phyloP scores from a whole-genome alignment of 2,329 filamentous ascomycete species.

The Aureobasidium mangrovei region DNA sequence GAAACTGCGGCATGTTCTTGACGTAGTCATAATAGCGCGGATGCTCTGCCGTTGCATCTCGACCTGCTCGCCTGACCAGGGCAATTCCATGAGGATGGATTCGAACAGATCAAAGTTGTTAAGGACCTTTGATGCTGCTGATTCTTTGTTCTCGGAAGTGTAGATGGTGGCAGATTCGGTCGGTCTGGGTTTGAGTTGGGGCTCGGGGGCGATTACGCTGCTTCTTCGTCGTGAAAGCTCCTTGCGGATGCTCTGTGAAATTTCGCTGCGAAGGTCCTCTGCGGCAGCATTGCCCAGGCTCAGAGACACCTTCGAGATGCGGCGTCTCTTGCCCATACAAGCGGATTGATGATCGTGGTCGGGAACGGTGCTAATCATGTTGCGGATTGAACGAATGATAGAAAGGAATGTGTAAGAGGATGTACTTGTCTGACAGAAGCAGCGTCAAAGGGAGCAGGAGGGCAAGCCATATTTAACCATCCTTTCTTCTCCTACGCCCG shows the following conservation, averaged over 20 bases:
- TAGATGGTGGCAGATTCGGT: slow-evolving; percentile 1
- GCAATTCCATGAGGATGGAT: slow-evolving; percentile 2
- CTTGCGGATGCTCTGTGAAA: slow-evolving; percentile 9
- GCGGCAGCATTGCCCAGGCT: not conserved
- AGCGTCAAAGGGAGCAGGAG: not conserved
- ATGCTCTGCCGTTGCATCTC: slow-evolving; percentile 5
- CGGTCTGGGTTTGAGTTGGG: not conserved
- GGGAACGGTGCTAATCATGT: slow-evolving; percentile 3
- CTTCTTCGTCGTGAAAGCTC: slow-evolving; percentile 7
- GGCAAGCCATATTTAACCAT: not conserved
- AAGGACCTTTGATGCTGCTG: not conserved
- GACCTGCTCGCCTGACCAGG: slow-evolving; percentile 1
- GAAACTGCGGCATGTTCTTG: slow-evolving; percentile 10
- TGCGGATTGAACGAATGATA: not conserved
- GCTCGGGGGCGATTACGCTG: slow-evolving; percentile 8
- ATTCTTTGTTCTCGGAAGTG: not conserved
- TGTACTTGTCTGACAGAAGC: not conserved
- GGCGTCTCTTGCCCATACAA: slow-evolving; percentile 2
- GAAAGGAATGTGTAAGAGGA: not conserved
- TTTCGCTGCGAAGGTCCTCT: slow-evolving; percentile 4
- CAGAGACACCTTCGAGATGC: slow-evolving; percentile 11
- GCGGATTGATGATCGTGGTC: slow-evolving; percentile 5
- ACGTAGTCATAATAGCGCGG: slow-evolving; percentile 1
- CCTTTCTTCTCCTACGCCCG: no score
- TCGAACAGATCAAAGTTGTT: slow-evolving; percentile 12